Evolutionary conservation across 352 stramenopile genomes (phyloP), one percentile per base, ranked within the genome.

Genomic region (Phytophthora megakarya): DNA sequence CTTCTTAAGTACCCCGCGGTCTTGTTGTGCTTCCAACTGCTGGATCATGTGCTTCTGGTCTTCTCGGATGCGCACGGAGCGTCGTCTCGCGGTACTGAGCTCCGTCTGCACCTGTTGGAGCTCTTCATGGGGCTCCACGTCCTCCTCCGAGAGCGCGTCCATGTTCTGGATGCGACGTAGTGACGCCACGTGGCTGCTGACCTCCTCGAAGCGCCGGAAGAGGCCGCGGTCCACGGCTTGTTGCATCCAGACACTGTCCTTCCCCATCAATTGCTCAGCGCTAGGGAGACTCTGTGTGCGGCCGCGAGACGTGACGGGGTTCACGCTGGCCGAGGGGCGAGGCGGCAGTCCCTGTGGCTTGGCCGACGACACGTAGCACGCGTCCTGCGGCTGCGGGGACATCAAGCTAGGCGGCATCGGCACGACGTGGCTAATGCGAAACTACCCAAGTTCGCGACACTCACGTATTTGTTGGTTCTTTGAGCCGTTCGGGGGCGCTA

Each of bases 41-140:
- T 82, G 76, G 23, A 84, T 82, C 59, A 92, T 75, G 51, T 84
- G 73, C 45, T 84, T 83, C 61, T 90, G 83, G 22, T 73, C 77
- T 30, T 76, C 70, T 8, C 85, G 68, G 39, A 82, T 68, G 16
- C 60, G 49, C 22, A 68, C 65, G 10, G 81, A 85, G 42, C 65
- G 72, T n/a, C 67, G 70, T 49, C 84, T 71, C 37, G 75, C 68
- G 30, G 63, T 65, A 46, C 52, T 35, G 7, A 91, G 73, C 50
- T 88, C 72, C 11, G 39, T 60, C 48, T 80, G 76, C 38, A 87
- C 65, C 9, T 57, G 30, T 9, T 64, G 70, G 21, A 88, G 63
- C 62, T 85, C 81, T 2, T 72, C 49, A 21, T 72, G 28, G 0
- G 68, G 65, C 26, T 69, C 55, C 22, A 18, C 49, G 26, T 61